Evolutionary conservation across 257 asterid genomes (phyloP), one percentile per base, ranked within the genome.

Genomic region (Penstemon barbatus): DNA sequence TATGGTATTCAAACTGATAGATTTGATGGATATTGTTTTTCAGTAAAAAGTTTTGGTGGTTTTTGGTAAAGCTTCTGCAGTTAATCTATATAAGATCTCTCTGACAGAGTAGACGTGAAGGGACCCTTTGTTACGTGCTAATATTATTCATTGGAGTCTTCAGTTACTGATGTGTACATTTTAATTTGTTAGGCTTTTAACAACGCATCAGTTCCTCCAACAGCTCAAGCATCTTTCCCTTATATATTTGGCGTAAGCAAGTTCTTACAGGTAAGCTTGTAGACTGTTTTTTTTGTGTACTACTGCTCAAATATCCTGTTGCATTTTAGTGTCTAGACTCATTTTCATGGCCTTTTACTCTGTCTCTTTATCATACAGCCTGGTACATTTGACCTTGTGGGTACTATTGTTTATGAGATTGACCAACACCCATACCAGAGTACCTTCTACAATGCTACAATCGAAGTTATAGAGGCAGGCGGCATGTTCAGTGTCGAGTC

Each of bases 381-480:
- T 49, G 99, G 99, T 61, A 69, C 96, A 59, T 94, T 83, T 82
- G 97, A 91, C 89, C 91, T 94, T 39, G 93, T 87, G 64, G 99
- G 95, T 18, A 83, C 84, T 63, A 85, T 94, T 80, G 86, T 91
- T 13, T 94, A 94, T 63, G 99, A 91, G 82, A 87, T 94, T 18
- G 96, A 84, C 77, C 90, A 86, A 49, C 72, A 75, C 40, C 96
- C 95, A 3, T 89, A 83, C 78, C 98, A 94, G 74, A 89, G 74
- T 51, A 84, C 90, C 66, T 94, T 94, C 83, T 94, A 87, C 78
- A 94, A 94, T 71, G 90, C 96, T 68, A 94, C 99, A 61, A 82
- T 94, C 71, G 99, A 94, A 85, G 98, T 94, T 75, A 46, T 82
- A 43, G 99, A 94, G 78, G 71, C 87, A 13, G 95, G 99, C 19